Conservation (phyloP, 345 rosid species). For the Linum usitatissimum region DNA sequence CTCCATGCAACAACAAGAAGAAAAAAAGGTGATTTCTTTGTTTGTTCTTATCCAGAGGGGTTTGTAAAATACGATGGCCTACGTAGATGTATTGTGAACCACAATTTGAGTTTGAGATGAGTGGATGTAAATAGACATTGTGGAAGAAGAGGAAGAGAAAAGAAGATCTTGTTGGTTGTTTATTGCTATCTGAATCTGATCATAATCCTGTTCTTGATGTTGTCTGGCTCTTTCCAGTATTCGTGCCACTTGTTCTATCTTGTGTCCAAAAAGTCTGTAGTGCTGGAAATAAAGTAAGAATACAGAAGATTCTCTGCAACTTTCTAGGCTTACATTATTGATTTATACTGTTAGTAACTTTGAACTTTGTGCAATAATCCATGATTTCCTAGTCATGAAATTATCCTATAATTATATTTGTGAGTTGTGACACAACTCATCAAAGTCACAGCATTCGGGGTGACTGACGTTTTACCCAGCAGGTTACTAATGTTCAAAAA, state of each 20-base stretch:
- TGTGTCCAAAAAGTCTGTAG: background rate
- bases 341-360: too few species aligned
- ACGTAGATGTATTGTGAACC: conserved; percentile 19
- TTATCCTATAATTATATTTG: too few species aligned
- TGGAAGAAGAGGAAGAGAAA: background rate
- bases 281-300: too few species aligned
- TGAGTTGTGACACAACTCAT: too few species aligned
- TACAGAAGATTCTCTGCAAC: too few species aligned
- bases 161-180: background rate
- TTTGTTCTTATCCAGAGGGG: background rate
- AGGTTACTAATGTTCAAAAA: too few species aligned
- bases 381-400: too few species aligned
- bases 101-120: conserved; percentile 13
- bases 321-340: too few species aligned
- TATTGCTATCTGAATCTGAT: background rate
- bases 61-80: background rate
- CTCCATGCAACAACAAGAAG: background rate
- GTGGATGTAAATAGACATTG: conserved; percentile 33
- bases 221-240: background rate
- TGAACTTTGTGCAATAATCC: too few species aligned
- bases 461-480: too few species aligned
- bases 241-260: background rate
- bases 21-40: background rate
- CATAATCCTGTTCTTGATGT: background rate
- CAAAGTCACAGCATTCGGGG: too few species aligned